Conservation (phyloP, 768 basidiomycete species). For the Pisolithus microcarpus region DNA sequence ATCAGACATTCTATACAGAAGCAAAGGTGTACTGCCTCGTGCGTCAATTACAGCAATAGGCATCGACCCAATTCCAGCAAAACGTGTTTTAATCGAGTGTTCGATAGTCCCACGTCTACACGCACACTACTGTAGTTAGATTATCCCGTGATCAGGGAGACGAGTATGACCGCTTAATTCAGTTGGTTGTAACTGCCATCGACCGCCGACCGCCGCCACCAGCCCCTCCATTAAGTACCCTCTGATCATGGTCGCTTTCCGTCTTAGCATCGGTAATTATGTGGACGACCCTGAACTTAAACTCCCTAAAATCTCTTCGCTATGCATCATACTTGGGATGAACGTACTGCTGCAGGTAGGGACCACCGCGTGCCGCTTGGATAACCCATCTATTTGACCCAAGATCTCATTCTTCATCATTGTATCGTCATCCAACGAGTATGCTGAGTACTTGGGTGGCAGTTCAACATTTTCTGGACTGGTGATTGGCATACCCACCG, state of each 20-base stretch:
- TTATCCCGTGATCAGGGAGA: no score
- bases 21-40: no score
- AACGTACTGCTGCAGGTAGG: constrained; percentile 42
- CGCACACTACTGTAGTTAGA: no score
- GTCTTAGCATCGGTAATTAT: neutral
- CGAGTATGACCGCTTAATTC: no score
- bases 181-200: no score
- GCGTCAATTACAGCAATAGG: neutral
- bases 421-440: constrained; percentile 58
- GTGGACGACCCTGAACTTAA: constrained; percentile 32
- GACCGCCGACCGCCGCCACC: no score
- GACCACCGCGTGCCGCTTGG: neutral
- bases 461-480: constrained; percentile 65
- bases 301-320: constrained; percentile 40
- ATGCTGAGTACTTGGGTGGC: constrained; percentile 57
- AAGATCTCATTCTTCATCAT: constrained; percentile 65
- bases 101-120: neutral
- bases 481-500: constrained; percentile 58
- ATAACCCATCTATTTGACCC: neutral
- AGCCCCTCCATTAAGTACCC: no score
- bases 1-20: neutral
- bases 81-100: neutral
- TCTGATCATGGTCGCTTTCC: neutral
- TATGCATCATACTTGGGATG: constrained; percentile 38
- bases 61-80: no score